phyloP scores from a whole-genome alignment of 768 basidiomycete genomes.

The Mycena leptocephala region DNA sequence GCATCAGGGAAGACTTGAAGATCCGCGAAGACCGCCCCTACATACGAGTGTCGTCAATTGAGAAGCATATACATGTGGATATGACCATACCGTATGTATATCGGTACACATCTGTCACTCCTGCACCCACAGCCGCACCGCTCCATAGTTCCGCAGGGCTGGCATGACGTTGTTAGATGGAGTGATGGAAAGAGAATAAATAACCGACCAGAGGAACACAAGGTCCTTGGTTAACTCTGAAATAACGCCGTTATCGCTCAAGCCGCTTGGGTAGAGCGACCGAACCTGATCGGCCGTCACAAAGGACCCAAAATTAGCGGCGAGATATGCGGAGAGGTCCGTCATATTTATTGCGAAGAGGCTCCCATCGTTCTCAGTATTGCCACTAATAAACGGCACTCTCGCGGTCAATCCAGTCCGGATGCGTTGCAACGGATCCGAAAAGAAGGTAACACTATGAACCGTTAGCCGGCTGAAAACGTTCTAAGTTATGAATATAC shows the following conservation, averaged over 20 bases:
- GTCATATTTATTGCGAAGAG: constrained; percentile 26
- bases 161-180: too few relatives aligned
- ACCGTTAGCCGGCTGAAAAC: background rate
- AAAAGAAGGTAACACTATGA: constrained; percentile 21
- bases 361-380: constrained; percentile 36
- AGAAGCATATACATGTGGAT: too few relatives aligned
- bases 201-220: constrained; percentile 24
- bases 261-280: constrained; percentile 36
- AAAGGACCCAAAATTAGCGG: background rate
- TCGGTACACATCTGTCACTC: constrained; percentile 34
- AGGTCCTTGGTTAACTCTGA: constrained; percentile 26
- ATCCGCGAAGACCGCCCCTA: constrained; percentile 35
- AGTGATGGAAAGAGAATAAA: background rate
- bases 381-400: constrained; percentile 36
- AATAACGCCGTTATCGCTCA: constrained; percentile 33
- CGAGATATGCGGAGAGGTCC: constrained; percentile 29
- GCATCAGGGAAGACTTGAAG: constrained; percentile 39
- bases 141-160: constrained; percentile 34
- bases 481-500: constrained; percentile 10
- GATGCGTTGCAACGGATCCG: constrained; percentile 35
- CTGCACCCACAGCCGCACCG: constrained; percentile 31
- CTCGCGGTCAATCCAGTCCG: constrained; percentile 23
- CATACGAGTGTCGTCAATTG: background rate
- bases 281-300: constrained; percentile 28
- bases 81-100: constrained; percentile 35